Evolutionary conservation across 163 green algal species (phyloP).

Genomic region (Chlorella variabilis): DNA sequence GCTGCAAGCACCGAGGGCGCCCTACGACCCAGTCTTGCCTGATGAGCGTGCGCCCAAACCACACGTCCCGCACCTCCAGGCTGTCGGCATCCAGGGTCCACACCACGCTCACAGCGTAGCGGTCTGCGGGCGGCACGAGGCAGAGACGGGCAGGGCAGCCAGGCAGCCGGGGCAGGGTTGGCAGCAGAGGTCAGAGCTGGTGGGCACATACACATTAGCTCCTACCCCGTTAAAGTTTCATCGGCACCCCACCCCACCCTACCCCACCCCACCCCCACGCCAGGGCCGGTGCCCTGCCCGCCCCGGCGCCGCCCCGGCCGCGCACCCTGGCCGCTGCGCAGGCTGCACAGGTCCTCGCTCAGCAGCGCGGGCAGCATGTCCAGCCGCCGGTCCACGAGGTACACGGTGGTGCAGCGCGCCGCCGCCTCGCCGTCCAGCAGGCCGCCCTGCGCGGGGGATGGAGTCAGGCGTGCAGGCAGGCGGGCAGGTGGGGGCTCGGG

Average conservation of each 20-base stretch:
- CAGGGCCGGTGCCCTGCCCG: background rate
- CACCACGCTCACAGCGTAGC: conserved; percentile 82
- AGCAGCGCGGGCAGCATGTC: conserved; percentile 85
- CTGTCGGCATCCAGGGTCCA: conserved; percentile 70
- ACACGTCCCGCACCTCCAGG: conserved; percentile 61
- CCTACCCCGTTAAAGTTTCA: too few relatives aligned
- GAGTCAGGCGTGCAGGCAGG: too few relatives aligned
- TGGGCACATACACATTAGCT: too few relatives aligned
- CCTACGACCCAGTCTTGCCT: conserved; percentile 30
- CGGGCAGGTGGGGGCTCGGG: too few relatives aligned
- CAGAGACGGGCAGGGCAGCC: background rate
- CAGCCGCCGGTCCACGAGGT: conserved; percentile 82
- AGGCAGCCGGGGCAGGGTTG: background rate
- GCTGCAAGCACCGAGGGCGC: too few relatives aligned
- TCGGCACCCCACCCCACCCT: background rate
- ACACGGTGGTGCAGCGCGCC: conserved; percentile 77
- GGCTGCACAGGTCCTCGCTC: conserved; percentile 76
- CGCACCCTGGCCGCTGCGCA: conserved; percentile 55
- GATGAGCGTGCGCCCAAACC: conserved; percentile 83
- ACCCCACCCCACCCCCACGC: background rate
- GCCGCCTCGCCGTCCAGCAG: conserved; percentile 62
- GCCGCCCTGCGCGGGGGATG: conserved; percentile 33
- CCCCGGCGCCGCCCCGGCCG: background rate
- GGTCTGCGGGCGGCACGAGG: conserved; percentile 44
- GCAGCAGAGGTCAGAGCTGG: too few relatives aligned